These are phyloP conservation scores for Exophiala spinifera DNA, from an alignment of 2,329 filamentous ascomycete species.

Conservation along the genomic window DNA sequence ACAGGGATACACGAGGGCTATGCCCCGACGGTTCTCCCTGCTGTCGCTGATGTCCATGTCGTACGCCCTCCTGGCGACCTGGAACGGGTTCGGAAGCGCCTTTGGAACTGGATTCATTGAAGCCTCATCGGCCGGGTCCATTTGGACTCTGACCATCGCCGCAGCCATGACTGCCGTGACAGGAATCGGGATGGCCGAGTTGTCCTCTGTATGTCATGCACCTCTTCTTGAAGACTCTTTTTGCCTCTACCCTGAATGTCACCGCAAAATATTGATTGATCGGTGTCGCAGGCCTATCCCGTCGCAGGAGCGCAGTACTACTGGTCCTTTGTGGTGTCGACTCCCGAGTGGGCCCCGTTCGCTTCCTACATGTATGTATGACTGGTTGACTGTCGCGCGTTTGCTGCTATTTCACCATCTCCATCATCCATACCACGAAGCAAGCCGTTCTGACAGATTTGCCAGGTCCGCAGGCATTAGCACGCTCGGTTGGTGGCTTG, in stretches of 20 bases:
- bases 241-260: slow-evolving; percentile 8
- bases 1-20: slow-evolving; percentile 11
- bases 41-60: slow-evolving; percentile 13
- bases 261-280: background rate
- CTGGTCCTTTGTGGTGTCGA: slow-evolving; percentile 19
- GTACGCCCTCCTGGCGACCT: slow-evolving; percentile 17
- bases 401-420: too few relatives aligned
- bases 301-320: slow-evolving; percentile 18
- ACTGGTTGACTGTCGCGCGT: too few relatives aligned
- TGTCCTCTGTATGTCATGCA: slow-evolving; percentile 6
- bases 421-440: too few relatives aligned
- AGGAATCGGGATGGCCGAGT: slow-evolving; percentile 17
- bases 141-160: slow-evolving; percentile 17
- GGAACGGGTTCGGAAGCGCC: slow-evolving; percentile 16
- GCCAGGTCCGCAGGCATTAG: slow-evolving; percentile 16
- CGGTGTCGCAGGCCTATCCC: slow-evolving; percentile 5
- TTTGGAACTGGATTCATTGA: slow-evolving; percentile 18
- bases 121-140: slow-evolving; percentile 14
- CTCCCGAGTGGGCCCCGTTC: slow-evolving; percentile 11
- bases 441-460: too few relatives aligned
- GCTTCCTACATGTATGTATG: slow-evolving; percentile 20
- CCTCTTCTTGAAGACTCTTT: too few relatives aligned
- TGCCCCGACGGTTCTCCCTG: slow-evolving; percentile 16
- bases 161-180: slow-evolving; percentile 14
- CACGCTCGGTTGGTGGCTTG: slow-evolving; percentile 21